Evolutionary conservation across 495 filamentous ascomycete species (phyloP).

Genomic region (Aspergillus incahuasiensis): DNA sequence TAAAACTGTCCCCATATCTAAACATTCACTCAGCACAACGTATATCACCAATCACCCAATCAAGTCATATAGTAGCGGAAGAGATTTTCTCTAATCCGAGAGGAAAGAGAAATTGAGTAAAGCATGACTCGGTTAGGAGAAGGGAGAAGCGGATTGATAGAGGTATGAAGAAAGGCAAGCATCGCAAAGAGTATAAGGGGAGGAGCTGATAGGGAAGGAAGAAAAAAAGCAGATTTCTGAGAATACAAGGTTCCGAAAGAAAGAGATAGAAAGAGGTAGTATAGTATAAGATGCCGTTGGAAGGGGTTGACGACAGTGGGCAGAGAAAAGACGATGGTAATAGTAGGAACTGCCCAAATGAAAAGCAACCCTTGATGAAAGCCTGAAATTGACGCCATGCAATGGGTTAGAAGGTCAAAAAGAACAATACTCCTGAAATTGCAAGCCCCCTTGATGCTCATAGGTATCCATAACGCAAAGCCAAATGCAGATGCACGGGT

Average conservation of each 20-base stretch:
- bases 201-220: not conserved
- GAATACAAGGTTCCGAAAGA: constrained; percentile 2
- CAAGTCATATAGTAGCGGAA: not conserved
- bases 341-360: constrained; percentile 12
- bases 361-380: constrained; percentile 10
- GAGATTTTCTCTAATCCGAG: constrained; percentile 2
- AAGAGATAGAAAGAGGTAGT: constrained; percentile 2
- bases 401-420: constrained; percentile 19
- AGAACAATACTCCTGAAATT: constrained; percentile 21
- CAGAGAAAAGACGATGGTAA: not conserved
- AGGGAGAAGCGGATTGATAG: not conserved
- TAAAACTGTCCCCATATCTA: not conserved
- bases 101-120: not conserved
- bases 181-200: not conserved
- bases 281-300: not conserved
- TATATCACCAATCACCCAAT: constrained; percentile 1
- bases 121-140: not conserved
- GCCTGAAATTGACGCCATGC: constrained; percentile 32
- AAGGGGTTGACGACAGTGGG: constrained; percentile 5
- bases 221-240: constrained; percentile 2
- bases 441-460: constrained; percentile 29
- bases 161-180: not conserved
- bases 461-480: constrained; percentile 26
- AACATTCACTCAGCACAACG: not conserved
- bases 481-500: constrained; percentile 28